Conservation (phyloP, 1,139 yeast species). For the Trichomonascaceae sp. region DNA sequence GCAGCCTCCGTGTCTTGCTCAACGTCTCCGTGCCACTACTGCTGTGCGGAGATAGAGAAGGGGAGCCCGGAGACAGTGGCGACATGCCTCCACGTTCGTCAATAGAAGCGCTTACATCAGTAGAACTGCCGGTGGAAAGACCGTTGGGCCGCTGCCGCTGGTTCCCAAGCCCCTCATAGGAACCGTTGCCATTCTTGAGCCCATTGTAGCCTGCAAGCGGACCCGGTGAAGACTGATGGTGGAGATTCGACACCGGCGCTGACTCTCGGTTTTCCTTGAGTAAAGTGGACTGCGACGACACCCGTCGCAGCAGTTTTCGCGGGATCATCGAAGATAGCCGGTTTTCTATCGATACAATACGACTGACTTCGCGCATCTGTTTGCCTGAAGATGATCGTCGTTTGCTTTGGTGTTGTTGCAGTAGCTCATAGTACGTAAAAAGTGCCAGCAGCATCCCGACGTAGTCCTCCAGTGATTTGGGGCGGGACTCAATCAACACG, state of each 20-base stretch:
- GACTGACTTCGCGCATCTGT: not conserved
- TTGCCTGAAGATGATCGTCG: not conserved
- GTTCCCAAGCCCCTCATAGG: not conserved
- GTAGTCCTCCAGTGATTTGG: not conserved
- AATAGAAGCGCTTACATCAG: not conserved
- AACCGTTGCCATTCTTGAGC: too few relatives aligned
- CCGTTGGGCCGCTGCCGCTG: not conserved
- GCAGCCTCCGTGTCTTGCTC: not conserved
- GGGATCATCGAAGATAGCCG: not conserved
- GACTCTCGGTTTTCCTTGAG: not conserved
- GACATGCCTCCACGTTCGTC: not conserved
- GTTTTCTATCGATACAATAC: not conserved
- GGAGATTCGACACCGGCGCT: not conserved
- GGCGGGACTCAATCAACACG: not conserved
- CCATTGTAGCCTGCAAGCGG: not conserved
- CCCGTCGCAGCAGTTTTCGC: not conserved
- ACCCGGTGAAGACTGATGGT: not conserved
- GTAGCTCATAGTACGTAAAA: not conserved
- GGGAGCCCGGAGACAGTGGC: not conserved
- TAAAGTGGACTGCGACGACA: not conserved
- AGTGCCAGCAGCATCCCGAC: not conserved
- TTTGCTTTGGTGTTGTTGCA: not conserved
- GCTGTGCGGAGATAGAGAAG: not conserved
- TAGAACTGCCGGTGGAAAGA: not conserved
- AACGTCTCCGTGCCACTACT: conserved; percentile 1